Conservation (phyloP, 2,329 filamentous ascomycete genomes). For the Ustulina deusta region DNA sequence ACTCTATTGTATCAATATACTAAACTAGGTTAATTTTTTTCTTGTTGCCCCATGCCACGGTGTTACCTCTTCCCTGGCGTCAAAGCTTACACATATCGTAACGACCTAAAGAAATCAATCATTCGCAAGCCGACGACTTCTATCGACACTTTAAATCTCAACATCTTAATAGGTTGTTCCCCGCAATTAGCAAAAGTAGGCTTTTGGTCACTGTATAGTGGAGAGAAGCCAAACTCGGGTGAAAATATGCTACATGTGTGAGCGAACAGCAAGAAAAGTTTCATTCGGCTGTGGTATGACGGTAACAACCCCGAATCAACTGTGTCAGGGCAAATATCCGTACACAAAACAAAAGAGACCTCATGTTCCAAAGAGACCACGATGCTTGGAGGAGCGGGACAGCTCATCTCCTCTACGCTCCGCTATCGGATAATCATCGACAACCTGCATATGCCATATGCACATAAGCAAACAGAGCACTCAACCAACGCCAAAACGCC, state of each 20-base stretch:
- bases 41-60: too few species aligned
- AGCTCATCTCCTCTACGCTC: slow-evolving; percentile 1
- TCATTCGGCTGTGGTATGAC: slow-evolving; percentile 18
- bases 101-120: too few species aligned
- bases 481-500: slow-evolving; percentile 34
- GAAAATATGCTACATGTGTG: too few species aligned
- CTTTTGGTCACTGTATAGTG: too few species aligned
- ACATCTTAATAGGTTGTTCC: too few species aligned
- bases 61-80: too few species aligned
- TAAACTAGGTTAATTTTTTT: too few species aligned
- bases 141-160: too few species aligned
- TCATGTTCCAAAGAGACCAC: slow-evolving; percentile 2
- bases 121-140: too few species aligned
- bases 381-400: slow-evolving; percentile 11
- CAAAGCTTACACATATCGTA: too few species aligned
- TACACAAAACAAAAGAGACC: slow-evolving; percentile 32
- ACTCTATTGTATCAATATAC: too few species aligned
- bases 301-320: slow-evolving; percentile 4
- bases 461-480: slow-evolving; percentile 2
- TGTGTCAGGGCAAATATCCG: slow-evolving; percentile 9
- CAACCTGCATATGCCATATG: slow-evolving; percentile 1
- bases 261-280: slow-evolving; percentile 9
- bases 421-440: background rate
- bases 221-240: background rate
- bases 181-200: too few species aligned